phyloP scores from a whole-genome alignment of 768 basidiomycete species.

The Pholiota molesta region DNA sequence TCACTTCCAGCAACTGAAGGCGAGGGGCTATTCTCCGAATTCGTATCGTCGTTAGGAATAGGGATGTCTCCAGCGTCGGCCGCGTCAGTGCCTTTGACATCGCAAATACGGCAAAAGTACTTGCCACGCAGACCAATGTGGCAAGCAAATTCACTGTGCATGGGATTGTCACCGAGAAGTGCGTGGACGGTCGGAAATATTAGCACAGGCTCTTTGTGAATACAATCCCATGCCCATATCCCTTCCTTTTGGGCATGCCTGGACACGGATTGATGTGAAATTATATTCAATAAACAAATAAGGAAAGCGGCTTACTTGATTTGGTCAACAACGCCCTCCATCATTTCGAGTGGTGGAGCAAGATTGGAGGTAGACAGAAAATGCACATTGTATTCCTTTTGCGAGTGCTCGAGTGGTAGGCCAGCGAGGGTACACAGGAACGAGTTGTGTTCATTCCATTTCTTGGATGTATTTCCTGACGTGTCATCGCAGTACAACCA shows the following conservation, averaged over 20 bases:
- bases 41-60: no score
- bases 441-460: conserved; percentile 50
- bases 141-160: neutral
- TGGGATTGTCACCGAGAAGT: conserved; percentile 44
- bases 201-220: conserved; percentile 28
- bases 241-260: conserved; percentile 32
- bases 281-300: neutral
- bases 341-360: conserved; percentile 45
- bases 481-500: conserved; percentile 52
- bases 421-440: conserved; percentile 41
- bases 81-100: conserved; percentile 27
- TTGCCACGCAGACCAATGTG: conserved; percentile 14
- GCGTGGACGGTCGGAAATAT: conserved; percentile 33
- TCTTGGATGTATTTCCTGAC: conserved; percentile 47
- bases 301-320: conserved; percentile 31
- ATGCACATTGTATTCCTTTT: conserved; percentile 40
- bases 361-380: conserved; percentile 45
- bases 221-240: conserved; percentile 41
- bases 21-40: no score
- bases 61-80: conserved; percentile 3
- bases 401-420: conserved; percentile 30
- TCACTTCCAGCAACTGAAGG: no score
- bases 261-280: neutral
- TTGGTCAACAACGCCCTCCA: conserved; percentile 38
- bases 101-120: conserved; percentile 42